phyloP scores from a whole-genome alignment of 2,329 filamentous ascomycete genomes.

The Cytospora leucostoma region DNA sequence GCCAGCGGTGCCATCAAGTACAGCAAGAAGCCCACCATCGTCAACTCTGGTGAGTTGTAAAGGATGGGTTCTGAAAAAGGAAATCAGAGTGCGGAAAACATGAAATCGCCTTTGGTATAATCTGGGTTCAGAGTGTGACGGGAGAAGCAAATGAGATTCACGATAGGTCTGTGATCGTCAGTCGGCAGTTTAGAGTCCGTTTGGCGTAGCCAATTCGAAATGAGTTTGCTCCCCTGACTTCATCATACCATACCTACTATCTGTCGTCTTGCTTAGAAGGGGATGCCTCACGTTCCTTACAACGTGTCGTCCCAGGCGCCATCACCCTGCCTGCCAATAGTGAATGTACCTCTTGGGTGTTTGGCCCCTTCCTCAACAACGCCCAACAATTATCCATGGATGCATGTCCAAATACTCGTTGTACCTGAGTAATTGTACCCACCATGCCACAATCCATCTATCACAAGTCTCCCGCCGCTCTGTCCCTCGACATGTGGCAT shows the following conservation, averaged over 20 bases:
- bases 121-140: not conserved
- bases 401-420: no score
- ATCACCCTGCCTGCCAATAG: not conserved
- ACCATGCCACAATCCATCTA: no score
- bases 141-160: constrained; percentile 14
- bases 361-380: not conserved
- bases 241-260: not conserved
- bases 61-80: constrained; percentile 10
- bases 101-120: constrained; percentile 9
- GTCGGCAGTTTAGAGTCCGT: constrained; percentile 7
- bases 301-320: not conserved
- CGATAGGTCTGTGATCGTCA: constrained; percentile 16
- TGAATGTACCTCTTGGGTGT: not conserved
- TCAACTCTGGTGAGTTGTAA: constrained; percentile 54
- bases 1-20: constrained; percentile 57
- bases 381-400: no score
- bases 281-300: not conserved
- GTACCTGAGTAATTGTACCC: no score
- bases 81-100: not conserved
- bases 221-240: constrained; percentile 14
- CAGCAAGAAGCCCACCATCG: constrained; percentile 60
- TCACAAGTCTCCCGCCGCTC: no score
- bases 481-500: no score
- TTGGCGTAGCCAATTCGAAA: constrained; percentile 18
- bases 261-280: not conserved